phyloP scores from a whole-genome alignment of 441 rosid species.

The Pelargonium australe region DNA sequence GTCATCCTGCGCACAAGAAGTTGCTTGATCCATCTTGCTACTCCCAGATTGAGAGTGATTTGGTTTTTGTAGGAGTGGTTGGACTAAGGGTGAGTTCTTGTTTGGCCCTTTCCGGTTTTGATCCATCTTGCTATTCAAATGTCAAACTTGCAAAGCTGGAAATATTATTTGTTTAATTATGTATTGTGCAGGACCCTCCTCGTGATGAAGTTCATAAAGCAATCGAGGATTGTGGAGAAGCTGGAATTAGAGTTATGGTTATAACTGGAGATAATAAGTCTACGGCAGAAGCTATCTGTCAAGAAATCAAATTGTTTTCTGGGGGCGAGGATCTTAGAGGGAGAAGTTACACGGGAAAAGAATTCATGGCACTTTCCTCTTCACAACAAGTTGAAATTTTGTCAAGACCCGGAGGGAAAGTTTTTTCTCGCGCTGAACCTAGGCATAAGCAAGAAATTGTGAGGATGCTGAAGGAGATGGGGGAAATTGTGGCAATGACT shows the following conservation, averaged over 20 bases:
- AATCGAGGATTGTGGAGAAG: conserved; percentile 83
- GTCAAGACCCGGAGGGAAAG: conserved; percentile 44
- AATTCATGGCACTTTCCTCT: conserved; percentile 60
- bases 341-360: conserved; percentile 76
- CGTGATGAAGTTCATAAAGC: conserved; percentile 90
- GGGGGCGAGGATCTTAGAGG: conserved; percentile 49
- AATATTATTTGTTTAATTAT: conserved; percentile 1
- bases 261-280: conserved; percentile 92
- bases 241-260: conserved; percentile 95
- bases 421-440: conserved; percentile 96
- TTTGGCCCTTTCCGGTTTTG: background rate
- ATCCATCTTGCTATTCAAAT: background rate
- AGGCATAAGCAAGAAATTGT: conserved; percentile 96
- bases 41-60: conserved; percentile 75
- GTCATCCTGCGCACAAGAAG: conserved; percentile 77
- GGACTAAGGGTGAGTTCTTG: conserved; percentile 66
- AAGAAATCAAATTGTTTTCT: conserved; percentile 80
- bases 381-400: conserved; percentile 59
- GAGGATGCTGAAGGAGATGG: conserved; percentile 85
- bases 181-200: conserved; percentile 74
- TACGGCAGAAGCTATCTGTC: conserved; percentile 95
- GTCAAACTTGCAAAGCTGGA: conserved; percentile 1
- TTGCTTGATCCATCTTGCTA: conserved; percentile 71
- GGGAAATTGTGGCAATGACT: conserved; percentile 64
- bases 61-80: conserved; percentile 70